Evolutionary conservation across 495 filamentous ascomycete genomes (phyloP).

Genomic region (Tuber magnatum): DNA sequence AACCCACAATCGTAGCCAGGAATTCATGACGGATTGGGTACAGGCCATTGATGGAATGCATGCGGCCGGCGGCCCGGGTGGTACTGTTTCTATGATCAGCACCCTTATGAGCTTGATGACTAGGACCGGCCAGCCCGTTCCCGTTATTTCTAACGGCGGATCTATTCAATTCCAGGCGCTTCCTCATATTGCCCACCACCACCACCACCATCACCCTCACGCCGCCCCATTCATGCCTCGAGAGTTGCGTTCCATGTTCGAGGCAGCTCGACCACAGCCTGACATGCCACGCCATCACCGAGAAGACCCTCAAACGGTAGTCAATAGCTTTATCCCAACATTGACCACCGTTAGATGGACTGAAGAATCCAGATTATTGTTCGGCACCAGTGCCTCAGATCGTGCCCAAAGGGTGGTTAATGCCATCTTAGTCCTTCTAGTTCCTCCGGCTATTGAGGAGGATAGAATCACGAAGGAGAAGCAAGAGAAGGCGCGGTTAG

Average conservation of each 20-base stretch:
- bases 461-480: constrained; percentile 60
- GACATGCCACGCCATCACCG: constrained; percentile 41
- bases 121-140: constrained; percentile 42
- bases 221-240: constrained; percentile 46
- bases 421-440: constrained; percentile 64
- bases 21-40: constrained; percentile 51
- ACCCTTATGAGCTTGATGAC: constrained; percentile 53
- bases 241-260: constrained; percentile 55
- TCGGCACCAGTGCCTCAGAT: constrained; percentile 59
- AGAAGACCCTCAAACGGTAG: constrained; percentile 37
- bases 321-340: constrained; percentile 54
- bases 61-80: constrained; percentile 45
- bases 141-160: constrained; percentile 45
- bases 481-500: constrained; percentile 48
- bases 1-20: constrained; percentile 33
- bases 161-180: constrained; percentile 53
- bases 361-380: constrained; percentile 83
- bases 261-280: constrained; percentile 46
- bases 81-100: constrained; percentile 51
- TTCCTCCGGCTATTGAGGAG: constrained; percentile 75
- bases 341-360: constrained; percentile 72
- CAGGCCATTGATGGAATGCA: constrained; percentile 51
- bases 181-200: constrained; percentile 34
- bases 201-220: constrained; percentile 30
- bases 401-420: constrained; percentile 65